These are phyloP conservation scores for Cyamopsis tetragonoloba DNA, from an alignment of 306 rosid species.

Conservation along the genomic window DNA sequence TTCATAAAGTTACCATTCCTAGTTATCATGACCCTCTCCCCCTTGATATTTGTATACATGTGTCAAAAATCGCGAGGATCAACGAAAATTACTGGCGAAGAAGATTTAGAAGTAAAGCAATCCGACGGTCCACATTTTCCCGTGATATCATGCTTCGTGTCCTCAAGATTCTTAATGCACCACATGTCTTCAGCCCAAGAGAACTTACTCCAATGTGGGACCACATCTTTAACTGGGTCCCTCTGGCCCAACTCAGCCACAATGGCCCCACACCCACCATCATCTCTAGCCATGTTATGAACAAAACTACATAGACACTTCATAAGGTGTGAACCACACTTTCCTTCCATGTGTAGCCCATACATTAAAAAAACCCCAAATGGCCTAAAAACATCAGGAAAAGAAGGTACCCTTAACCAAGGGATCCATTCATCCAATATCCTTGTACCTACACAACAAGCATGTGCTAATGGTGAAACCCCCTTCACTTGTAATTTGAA, in stretches of 20 bases:
- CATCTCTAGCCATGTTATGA: conserved; percentile 77
- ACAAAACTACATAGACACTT: conserved; percentile 53
- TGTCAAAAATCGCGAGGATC: conserved; percentile 83
- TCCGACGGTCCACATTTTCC: conserved; percentile 29
- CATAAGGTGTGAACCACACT: conserved; percentile 52
- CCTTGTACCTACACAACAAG: conserved; percentile 68
- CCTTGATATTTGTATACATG: background rate
- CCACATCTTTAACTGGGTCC: conserved; percentile 69
- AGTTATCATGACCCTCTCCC: background rate
- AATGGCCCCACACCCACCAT: conserved; percentile 69
- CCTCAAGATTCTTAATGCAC: conserved; percentile 71
- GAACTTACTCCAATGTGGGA: conserved; percentile 84
- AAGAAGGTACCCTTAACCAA: conserved; percentile 82
- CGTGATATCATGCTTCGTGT: background rate
- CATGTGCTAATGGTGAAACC: conserved; percentile 50
- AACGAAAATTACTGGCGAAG: conserved; percentile 61
- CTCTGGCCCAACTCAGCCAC: conserved; percentile 75
- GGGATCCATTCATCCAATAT: conserved; percentile 76
- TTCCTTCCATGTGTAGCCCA: conserved; percentile 76
- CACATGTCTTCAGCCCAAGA: conserved; percentile 83
- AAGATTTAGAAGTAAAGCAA: conserved; percentile 42
- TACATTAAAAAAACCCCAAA: conserved; percentile 80
- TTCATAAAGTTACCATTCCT: background rate
- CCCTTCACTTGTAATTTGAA: conserved; percentile 79
- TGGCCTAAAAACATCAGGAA: conserved; percentile 71